phyloP scores from a whole-genome alignment of 345 rosid genomes.

The Acer saccharum region DNA sequence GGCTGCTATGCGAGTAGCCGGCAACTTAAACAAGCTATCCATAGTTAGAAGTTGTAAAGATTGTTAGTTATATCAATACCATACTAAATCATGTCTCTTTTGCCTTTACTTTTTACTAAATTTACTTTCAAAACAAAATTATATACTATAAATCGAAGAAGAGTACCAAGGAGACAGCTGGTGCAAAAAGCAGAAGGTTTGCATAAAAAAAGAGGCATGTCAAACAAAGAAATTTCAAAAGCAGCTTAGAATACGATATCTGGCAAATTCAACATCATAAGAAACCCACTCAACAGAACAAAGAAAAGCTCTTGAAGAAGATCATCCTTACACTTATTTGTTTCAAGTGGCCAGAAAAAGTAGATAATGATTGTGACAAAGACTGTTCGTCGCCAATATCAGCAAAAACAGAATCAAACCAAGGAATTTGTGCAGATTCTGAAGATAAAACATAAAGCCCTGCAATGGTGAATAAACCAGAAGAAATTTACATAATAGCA shows the following conservation, averaged over 20 bases:
- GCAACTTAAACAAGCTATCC: no score
- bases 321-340: conserved; percentile 75
- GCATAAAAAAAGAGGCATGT: neutral
- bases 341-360: conserved; percentile 92
- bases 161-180: neutral
- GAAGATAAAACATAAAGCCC: conserved; percentile 84
- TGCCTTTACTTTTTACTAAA: neutral
- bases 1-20: neutral
- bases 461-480: conserved; percentile 35
- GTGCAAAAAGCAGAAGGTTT: conserved; percentile 1
- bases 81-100: neutral
- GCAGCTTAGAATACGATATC: neutral
- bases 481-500: conserved; percentile 7
- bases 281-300: conserved; percentile 9
- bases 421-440: conserved; percentile 83
- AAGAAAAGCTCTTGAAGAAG: conserved; percentile 18
- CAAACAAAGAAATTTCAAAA: conserved; percentile 10
- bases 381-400: conserved; percentile 98
- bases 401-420: conserved; percentile 93
- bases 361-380: conserved; percentile 84
- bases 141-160: neutral
- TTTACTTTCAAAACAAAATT: neutral
- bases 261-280: conserved; percentile 1
- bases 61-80: neutral
- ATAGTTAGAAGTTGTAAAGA: neutral